Percentiles rank a stretch among this genome's conserved stretches.
Conservation (phyloP, 2,329 filamentous ascomycete genomes). For the Cladosporium sphaerospermum region DNA sequence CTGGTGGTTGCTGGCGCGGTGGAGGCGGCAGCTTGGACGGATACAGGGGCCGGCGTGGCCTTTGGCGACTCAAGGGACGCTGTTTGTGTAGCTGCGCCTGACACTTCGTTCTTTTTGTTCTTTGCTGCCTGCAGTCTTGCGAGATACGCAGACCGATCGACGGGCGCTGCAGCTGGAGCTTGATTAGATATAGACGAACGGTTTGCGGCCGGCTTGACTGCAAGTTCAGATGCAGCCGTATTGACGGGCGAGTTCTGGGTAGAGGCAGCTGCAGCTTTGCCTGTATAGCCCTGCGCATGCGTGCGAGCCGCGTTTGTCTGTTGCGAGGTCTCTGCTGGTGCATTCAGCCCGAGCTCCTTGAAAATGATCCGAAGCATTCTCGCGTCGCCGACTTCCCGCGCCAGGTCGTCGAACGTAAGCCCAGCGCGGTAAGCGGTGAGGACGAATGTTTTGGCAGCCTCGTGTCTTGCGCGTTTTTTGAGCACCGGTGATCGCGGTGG, state of each 20-base stretch:
- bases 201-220: slow-evolving; percentile 17
- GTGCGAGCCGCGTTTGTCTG: background rate
- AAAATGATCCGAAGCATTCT: slow-evolving; percentile 60
- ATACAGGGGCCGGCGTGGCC: background rate
- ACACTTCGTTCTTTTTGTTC: slow-evolving; percentile 44
- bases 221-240: background rate
- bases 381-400: slow-evolving; percentile 66
- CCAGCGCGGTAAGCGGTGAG: slow-evolving; percentile 47
- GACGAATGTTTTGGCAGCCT: slow-evolving; percentile 23
- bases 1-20: background rate
- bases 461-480: slow-evolving; percentile 11
- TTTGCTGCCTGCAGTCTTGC: slow-evolving; percentile 70
- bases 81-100: background rate
- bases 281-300: too few relatives aligned
- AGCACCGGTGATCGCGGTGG: slow-evolving; percentile 6
- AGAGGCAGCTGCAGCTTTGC: background rate
- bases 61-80: background rate
- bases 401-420: slow-evolving; percentile 66
- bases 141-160: slow-evolving; percentile 67
- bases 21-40: background rate
- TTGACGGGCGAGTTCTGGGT: background rate
- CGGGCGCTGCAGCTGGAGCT: slow-evolving; percentile 8
- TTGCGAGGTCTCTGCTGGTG: background rate
- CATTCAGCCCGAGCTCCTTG: slow-evolving; percentile 51
- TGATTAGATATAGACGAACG: slow-evolving; percentile 14